Percentiles rank a stretch among this genome's conserved stretches.
phyloP scores from a whole-genome alignment of 1,139 yeast genomes.

The Arxiozyma heterogenica region DNA sequence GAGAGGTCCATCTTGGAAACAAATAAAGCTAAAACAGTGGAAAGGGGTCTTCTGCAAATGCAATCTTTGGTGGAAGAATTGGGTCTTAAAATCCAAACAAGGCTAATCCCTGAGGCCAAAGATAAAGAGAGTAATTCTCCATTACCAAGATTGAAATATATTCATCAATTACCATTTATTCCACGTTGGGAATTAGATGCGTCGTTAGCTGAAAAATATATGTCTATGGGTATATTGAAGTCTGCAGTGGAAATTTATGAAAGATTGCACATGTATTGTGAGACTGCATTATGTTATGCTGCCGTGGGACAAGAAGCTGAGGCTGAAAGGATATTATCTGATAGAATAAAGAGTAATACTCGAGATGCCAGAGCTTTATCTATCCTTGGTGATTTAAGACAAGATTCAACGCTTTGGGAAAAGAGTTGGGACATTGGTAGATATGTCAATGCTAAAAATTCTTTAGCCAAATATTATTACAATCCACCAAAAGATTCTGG shows the following conservation, averaged over 20 bases:
- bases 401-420: constrained; percentile 70
- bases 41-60: constrained; percentile 89
- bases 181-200: constrained; percentile 86
- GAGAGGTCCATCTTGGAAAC: constrained; percentile 81
- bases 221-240: constrained; percentile 75
- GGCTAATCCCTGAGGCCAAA: constrained; percentile 48
- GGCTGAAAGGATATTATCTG: constrained; percentile 52
- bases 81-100: constrained; percentile 57
- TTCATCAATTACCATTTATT: constrained; percentile 66
- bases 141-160: constrained; percentile 50
- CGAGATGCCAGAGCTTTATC: constrained; percentile 78
- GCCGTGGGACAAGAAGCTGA: constrained; percentile 67
- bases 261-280: constrained; percentile 65
- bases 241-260: constrained; percentile 89
- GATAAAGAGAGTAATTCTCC: constrained; percentile 30
- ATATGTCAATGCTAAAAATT: constrained; percentile 77
- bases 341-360: constrained; percentile 50
- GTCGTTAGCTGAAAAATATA: constrained; percentile 74
- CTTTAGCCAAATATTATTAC: constrained; percentile 67
- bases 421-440: constrained; percentile 81
- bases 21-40: constrained; percentile 73
- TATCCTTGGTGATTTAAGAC: constrained; percentile 76
- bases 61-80: constrained; percentile 86
- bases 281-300: constrained; percentile 85
- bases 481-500: constrained; percentile 54